These are phyloP conservation scores for Porphyrellus sp. DNA, from an alignment of 1,284 basidiomycete species.

Conservation along the genomic window DNA sequence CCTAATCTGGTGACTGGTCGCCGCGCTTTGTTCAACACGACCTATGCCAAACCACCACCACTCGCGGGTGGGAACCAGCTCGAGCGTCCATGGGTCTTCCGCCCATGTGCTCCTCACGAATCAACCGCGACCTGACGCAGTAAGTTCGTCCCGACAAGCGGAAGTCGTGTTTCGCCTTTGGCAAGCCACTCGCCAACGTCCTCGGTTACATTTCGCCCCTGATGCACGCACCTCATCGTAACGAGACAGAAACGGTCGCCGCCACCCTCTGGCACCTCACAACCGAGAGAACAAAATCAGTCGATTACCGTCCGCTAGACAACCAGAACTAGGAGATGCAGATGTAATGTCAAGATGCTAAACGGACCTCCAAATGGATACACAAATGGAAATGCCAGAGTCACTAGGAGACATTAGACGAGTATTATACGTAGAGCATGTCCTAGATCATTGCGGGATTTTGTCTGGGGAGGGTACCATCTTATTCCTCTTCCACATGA, in stretches of 20 bases:
- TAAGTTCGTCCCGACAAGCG: slow-evolving; percentile 7
- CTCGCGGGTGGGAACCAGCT: slow-evolving; percentile 33
- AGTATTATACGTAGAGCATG: slow-evolving; percentile 10
- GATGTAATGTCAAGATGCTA: not conserved
- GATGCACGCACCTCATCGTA: not conserved
- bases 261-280: slow-evolving; percentile 10
- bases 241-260: slow-evolving; percentile 3
- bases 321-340: not conserved
- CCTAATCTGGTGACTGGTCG: too few species aligned
- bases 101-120: slow-evolving; percentile 1
- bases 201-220: slow-evolving; percentile 20
- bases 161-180: slow-evolving; percentile 28
- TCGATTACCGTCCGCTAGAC: not conserved
- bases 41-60: slow-evolving; percentile 8
- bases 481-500: slow-evolving; percentile 53
- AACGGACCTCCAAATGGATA: not conserved
- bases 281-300: not conserved
- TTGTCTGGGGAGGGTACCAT: slow-evolving; percentile 4
- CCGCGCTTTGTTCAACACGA: not conserved
- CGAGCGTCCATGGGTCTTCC: slow-evolving; percentile 30
- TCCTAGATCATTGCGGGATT: slow-evolving; percentile 6
- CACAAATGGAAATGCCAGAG: slow-evolving; percentile 14
- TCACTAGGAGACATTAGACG: slow-evolving; percentile 18
- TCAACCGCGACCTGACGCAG: not conserved
- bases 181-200: slow-evolving; percentile 8